phyloP scores from a whole-genome alignment of 495 filamentous ascomycete genomes.

The Pseudoneurospora amorphoporcata region DNA sequence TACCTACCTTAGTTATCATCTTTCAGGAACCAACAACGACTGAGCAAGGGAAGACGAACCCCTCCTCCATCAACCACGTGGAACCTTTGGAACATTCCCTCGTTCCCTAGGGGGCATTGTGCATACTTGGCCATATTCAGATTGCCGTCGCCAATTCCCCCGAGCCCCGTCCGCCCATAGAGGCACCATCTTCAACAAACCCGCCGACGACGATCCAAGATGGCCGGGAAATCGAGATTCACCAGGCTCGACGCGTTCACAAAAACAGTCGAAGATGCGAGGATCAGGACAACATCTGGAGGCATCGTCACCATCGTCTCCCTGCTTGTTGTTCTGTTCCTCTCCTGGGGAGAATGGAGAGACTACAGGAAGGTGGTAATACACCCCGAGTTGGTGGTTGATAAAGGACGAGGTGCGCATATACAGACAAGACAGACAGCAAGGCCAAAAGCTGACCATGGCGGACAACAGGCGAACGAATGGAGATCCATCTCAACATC shows the following conservation, averaged over 20 bases:
- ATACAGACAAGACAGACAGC: too few relatives aligned
- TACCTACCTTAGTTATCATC: background rate
- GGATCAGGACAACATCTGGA: conserved; percentile 92
- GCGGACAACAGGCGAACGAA: conserved; percentile 62
- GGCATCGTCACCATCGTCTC: conserved; percentile 90
- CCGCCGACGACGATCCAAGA: conserved; percentile 24
- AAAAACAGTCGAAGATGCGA: conserved; percentile 96
- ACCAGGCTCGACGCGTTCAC: conserved; percentile 96
- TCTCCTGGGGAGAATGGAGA: conserved; percentile 90
- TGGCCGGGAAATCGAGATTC: conserved; percentile 72
- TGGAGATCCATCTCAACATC: conserved; percentile 98
- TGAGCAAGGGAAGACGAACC: background rate
- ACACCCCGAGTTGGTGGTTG: conserved; percentile 85
- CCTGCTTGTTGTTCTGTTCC: conserved; percentile 73
- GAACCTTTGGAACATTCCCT: background rate
- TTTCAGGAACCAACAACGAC: background rate
- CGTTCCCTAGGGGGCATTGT: background rate
- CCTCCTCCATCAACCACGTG: background rate
- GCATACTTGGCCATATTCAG: too few relatives aligned
- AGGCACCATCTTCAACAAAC: background rate
- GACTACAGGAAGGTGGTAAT: conserved; percentile 85
- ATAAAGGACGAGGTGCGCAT: conserved; percentile 80
- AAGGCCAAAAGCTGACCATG: conserved; percentile 4
- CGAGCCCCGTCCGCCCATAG: background rate
- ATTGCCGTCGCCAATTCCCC: background rate